Percentiles rank a stretch among this genome's conserved stretches.
Conservation (phyloP, 495 filamentous ascomycete genomes). For the Symbiotaphrina buchneri region DNA sequence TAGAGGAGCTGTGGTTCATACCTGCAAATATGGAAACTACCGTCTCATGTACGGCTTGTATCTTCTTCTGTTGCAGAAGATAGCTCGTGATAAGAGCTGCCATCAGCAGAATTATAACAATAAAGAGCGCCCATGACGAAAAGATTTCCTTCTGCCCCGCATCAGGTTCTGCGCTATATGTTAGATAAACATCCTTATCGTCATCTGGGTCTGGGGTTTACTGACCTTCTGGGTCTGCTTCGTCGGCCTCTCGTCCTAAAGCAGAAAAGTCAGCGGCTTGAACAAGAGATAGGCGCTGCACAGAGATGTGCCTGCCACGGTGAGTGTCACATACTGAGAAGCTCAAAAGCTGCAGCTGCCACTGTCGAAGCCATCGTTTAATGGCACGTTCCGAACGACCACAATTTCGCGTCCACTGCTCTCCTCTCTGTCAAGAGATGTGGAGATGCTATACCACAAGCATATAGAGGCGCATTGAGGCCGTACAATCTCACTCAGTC, state of each 20-base stretch:
- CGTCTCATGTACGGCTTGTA: slow-evolving; percentile 94
- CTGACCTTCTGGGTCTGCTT: slow-evolving; percentile 15
- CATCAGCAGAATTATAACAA: slow-evolving; percentile 81
- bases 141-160: slow-evolving; percentile 70
- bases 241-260: slow-evolving; percentile 15
- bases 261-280: too few relatives aligned
- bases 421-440: too few relatives aligned
- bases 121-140: slow-evolving; percentile 91
- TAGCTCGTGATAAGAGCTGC: slow-evolving; percentile 93
- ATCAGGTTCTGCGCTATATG: slow-evolving; percentile 22
- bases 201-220: neutral
- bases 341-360: slow-evolving; percentile 13
- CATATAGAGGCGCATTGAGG: too few relatives aligned
- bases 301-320: neutral
- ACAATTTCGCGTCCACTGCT: too few relatives aligned
- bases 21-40: slow-evolving; percentile 96
- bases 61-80: slow-evolving; percentile 78
- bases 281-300: too few relatives aligned
- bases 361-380: slow-evolving; percentile 17
- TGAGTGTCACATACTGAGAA: slow-evolving; percentile 12
- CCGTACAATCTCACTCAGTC: too few relatives aligned
- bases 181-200: neutral
- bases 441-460: too few relatives aligned
- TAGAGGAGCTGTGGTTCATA: slow-evolving; percentile 16
- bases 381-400: too few relatives aligned